Evolutionary conservation across 1,139 yeast genomes (phyloP), one percentile per base, ranked within the genome.

Genomic region (Pichia sp.): DNA sequence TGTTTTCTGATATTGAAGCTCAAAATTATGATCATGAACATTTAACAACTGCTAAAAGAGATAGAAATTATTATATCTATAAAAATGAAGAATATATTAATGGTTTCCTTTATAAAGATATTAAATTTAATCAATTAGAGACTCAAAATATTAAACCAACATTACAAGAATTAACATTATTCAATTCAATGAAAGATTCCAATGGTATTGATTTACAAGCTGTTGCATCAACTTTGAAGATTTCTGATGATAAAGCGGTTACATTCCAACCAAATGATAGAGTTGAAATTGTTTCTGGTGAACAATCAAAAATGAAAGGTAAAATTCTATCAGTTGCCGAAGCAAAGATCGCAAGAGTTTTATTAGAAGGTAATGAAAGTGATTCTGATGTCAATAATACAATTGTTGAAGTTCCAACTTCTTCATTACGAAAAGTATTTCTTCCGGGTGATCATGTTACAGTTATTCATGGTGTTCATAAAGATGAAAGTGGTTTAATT

Each of bases 371-470:
- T 73, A 74, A 68, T 73, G 56, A 51, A 31, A 71, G 65, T 78
- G 71, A 71, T 80, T 55, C 56, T 55, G 72, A 55, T 62, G 73
- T 58, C 71, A 76, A 58, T 45, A 58, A 60, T 43, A 62, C 68
- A 5, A 72, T 76, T 53, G 71, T 84, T 53, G 87, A 83, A 62
- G 87, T 91, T 46, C 97, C 98, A 29, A 79, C 85, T 5, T 77
- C 79, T 49, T 87, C 89, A 59, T 75, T 93, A 64, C 81, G 98
- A 65, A 93, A 93, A 67, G 82, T 87, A 49, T 93, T 93, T 69
- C 72, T 79, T 50, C 83, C 90, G 50, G 99, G 99, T 75, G 99
- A 93, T 68, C 98, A 93, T 67, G 96, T 95, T 18, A 83, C 96
- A 55, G 95, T 93, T 33, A 80, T 88, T 46, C 88, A 85, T 65